Percentiles rank a stretch among this genome's conserved stretches.
Conservation (phyloP, 129 eudicot genomes). For the Heracleum sosnowskyi region DNA sequence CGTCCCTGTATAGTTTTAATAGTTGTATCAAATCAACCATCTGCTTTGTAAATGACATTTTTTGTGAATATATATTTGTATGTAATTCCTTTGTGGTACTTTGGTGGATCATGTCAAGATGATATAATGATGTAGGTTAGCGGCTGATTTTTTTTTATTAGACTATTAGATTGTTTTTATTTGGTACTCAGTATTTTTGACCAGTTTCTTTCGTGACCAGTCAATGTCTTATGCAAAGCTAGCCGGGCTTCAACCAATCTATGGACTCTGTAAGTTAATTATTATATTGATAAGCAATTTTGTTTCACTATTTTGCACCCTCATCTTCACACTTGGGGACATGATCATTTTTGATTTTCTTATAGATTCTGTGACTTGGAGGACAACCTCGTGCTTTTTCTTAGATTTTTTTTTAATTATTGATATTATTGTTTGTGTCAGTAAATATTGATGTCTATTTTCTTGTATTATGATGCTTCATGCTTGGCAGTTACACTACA, state of each 20-base stretch:
- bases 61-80: not conserved
- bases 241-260: conserved; percentile 91
- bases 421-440: not conserved
- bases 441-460: not conserved
- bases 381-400: not conserved
- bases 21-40: not conserved
- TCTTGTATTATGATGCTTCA: not conserved
- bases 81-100: not conserved
- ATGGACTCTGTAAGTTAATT: conserved; percentile 83
- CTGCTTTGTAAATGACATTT: not conserved
- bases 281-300: not conserved
- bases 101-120: not conserved
- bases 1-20: not conserved
- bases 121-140: not conserved
- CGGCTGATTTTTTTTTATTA: not conserved
- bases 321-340: not conserved
- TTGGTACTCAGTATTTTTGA: conserved; percentile 12
- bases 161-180: conserved; percentile 10
- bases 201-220: conserved; percentile 32
- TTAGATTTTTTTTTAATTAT: not conserved
- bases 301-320: not conserved
- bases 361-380: not conserved
- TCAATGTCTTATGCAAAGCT: conserved; percentile 98
- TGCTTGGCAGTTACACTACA: not conserved
- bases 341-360: not conserved